Evolutionary conservation across 768 basidiomycete genomes (phyloP).

Genomic region (Mycena vitilis): DNA sequence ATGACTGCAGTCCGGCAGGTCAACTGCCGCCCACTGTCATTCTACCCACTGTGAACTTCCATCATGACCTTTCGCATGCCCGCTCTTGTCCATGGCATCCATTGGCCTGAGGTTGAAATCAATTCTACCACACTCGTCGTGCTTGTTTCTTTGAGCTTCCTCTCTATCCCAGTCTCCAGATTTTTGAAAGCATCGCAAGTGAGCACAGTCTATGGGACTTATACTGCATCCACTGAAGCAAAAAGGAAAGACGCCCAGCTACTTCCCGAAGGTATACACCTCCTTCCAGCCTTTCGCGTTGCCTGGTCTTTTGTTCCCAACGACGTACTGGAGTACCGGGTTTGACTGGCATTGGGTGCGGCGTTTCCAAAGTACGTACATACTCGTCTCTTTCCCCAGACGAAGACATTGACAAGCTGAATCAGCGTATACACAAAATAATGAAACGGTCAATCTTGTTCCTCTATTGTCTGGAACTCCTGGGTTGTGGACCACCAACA

Average conservation of each 20-base stretch:
- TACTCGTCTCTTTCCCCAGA: neutral
- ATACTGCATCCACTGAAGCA: neutral
- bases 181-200: slow-evolving; percentile 13
- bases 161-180: slow-evolving; percentile 1
- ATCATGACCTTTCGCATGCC: too few species aligned
- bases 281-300: slow-evolving; percentile 44
- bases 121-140: too few species aligned
- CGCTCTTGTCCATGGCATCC: too few species aligned
- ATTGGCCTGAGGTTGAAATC: too few species aligned
- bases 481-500: slow-evolving; percentile 55
- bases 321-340: slow-evolving; percentile 44
- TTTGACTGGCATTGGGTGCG: slow-evolving; percentile 42
- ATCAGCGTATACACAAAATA: slow-evolving; percentile 31
- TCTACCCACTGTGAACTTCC: too few species aligned
- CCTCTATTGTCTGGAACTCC: slow-evolving; percentile 48
- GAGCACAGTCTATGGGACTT: neutral
- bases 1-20: too few species aligned
- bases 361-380: slow-evolving; percentile 40
- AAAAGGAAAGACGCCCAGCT: slow-evolving; percentile 1
- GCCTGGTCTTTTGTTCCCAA: slow-evolving; percentile 41
- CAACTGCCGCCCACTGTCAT: too few species aligned
- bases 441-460: slow-evolving; percentile 42
- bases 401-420: neutral
- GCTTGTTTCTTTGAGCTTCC: too few species aligned
- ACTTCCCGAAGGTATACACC: slow-evolving; percentile 42